Evolutionary conservation across 2,329 filamentous ascomycete genomes (phyloP).

Genomic region (Calycina herbarum): DNA sequence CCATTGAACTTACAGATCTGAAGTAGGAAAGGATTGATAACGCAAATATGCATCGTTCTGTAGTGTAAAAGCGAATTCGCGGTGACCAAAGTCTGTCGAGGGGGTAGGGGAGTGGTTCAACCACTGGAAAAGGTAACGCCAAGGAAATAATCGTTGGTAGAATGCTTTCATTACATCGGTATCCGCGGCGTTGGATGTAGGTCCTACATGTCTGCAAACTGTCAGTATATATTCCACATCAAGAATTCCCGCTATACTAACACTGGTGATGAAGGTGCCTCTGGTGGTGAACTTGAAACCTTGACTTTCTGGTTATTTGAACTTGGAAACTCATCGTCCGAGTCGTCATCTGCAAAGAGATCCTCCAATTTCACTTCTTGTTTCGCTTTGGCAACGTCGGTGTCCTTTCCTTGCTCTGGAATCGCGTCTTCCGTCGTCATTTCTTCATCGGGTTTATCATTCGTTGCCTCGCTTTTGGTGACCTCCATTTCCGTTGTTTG

Average conservation of each 20-base stretch:
- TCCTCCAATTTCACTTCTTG: conserved; percentile 57
- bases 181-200: conserved; percentile 59
- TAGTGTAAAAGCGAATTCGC: conserved; percentile 96
- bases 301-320: conserved; percentile 43
- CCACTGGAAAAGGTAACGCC: conserved; percentile 95
- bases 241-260: conserved; percentile 34
- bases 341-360: conserved; percentile 58
- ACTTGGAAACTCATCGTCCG: conserved; percentile 61
- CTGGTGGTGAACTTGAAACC: conserved; percentile 45
- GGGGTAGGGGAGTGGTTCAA: conserved; percentile 90
- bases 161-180: conserved; percentile 88
- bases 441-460: conserved; percentile 20
- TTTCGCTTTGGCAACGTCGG: conserved; percentile 36
- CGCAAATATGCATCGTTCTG: conserved; percentile 88
- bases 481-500: not conserved
- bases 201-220: conserved; percentile 36
- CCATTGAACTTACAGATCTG: conserved; percentile 53
- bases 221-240: conserved; percentile 10
- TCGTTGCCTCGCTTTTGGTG: conserved; percentile 10
- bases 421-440: conserved; percentile 9
- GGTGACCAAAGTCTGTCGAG: conserved; percentile 83
- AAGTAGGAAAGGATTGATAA: conserved; percentile 77
- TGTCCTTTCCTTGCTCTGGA: not conserved
- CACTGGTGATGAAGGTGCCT: conserved; percentile 46
- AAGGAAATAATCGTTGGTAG: conserved; percentile 94